Evolutionary conservation across 805 yeast species (phyloP), one percentile per base, ranked within the genome.

Genomic region (Tetrapisispora phaffii): DNA sequence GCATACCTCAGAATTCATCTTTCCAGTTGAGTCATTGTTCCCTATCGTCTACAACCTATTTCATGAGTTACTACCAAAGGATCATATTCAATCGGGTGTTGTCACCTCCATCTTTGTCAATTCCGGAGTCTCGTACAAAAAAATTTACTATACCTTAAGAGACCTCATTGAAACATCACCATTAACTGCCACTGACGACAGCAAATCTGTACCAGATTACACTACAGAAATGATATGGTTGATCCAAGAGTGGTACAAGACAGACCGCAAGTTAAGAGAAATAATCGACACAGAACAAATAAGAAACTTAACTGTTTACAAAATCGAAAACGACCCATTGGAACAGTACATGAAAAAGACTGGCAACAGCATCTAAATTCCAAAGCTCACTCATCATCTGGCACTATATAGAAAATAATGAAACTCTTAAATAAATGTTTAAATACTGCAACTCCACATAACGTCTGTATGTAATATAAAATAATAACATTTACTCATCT

Each of bases 11-110:
- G 95, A 87, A 54, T 72, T 77, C 56, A 83, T 88, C 3, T 87
- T 89, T 69, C 95, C 96, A 17, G 72, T 85, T 7, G 77, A 77
- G 50, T 80, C 78, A 45, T 69, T 89, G 39, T 69, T 86, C 52
- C 82, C 85, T 47, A 69, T 82, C 48, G 67, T 85, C 39, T 72
- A 81, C 51, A 76, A 75, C 51, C 72, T 79, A 53, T 68, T 82
- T 34, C 67, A 69, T 32, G 75, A 71, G 17, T 50, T 56, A 17
- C 44, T 63, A 34, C 66, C 69, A 43, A 57, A 48, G 55, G 74
- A 59, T 55, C 81, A 60, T 48, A 45, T 60, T 28, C 53, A 59
- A 37, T 58, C 63, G 6, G 90, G 89, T 7, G 67, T 73, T 3
- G 67, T 83, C 29, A 74, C 77, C 7, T 82, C 81, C 40, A 71